These are phyloP conservation scores for Fusarium verticillioides DNA, from an alignment of 2,329 filamentous ascomycete genomes.

Conservation along the genomic window DNA sequence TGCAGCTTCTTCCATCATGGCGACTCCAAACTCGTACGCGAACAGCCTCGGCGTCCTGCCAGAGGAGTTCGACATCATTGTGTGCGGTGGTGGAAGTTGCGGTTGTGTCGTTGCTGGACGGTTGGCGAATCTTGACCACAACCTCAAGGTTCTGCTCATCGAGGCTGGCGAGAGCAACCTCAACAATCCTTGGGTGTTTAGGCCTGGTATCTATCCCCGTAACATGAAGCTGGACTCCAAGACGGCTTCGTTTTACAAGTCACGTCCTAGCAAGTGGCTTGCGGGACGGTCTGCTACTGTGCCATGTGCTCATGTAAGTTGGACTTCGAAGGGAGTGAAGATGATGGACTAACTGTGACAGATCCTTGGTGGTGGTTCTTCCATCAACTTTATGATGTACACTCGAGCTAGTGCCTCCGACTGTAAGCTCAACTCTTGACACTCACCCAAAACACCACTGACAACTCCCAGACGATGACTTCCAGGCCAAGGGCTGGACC, in stretches of 20 bases:
- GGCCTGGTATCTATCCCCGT: constrained; percentile 79
- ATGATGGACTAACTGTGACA: neutral
- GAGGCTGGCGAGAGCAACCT: constrained; percentile 78
- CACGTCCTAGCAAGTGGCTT: constrained; percentile 77
- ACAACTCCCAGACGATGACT: constrained; percentile 65
- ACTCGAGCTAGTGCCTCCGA: constrained; percentile 46
- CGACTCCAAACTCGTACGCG: constrained; percentile 30
- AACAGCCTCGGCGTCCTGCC: constrained; percentile 58
- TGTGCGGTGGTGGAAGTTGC: constrained; percentile 78
- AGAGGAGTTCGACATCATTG: constrained; percentile 84
- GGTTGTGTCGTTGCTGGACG: constrained; percentile 70
- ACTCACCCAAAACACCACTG: neutral
- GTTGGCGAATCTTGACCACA: constrained; percentile 80
- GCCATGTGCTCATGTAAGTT: constrained; percentile 69
- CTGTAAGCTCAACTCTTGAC: neutral
- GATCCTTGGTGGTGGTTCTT: constrained; percentile 76
- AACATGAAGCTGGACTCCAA: constrained; percentile 85
- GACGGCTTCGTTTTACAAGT: constrained; percentile 85
- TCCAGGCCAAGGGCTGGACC: constrained; percentile 82
- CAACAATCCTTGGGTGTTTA: constrained; percentile 82
- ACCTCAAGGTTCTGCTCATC: constrained; percentile 75
- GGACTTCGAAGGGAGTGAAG: accelerated
- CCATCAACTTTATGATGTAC: constrained; percentile 80
- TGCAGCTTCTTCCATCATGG: constrained; percentile 29
- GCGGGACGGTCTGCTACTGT: constrained; percentile 77